phyloP scores from a whole-genome alignment of 495 filamentous ascomycete genomes.

The Evernia prunastri region DNA sequence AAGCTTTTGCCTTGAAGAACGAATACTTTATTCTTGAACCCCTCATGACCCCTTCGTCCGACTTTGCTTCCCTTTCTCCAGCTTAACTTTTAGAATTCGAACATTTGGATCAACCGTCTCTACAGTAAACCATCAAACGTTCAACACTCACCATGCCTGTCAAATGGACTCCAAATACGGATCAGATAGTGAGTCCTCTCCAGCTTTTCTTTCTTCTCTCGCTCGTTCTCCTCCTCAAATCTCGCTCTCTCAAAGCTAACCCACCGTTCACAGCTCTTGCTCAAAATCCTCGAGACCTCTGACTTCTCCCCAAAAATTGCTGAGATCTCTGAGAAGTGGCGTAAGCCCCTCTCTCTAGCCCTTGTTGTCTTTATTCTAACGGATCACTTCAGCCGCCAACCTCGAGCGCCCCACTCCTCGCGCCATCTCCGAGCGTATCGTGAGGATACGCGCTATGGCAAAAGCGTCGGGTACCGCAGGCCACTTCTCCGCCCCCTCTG shows the following conservation, averaged over 20 bases:
- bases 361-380: neutral
- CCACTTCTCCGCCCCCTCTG: conserved; percentile 10
- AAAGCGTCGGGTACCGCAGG: conserved; percentile 12
- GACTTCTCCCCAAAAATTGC: conserved; percentile 36
- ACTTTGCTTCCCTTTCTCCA: neutral
- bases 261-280: conserved; percentile 34
- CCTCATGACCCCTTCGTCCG: neutral
- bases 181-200: conserved; percentile 34
- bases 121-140: neutral
- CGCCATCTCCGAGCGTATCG: conserved; percentile 45
- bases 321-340: conserved; percentile 40
- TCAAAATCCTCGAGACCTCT: conserved; percentile 44
- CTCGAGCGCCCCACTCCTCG: conserved; percentile 38
- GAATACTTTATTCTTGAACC: neutral
- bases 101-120: neutral
- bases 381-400: conserved; percentile 21
- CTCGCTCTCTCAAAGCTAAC: neutral
- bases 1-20: neutral
- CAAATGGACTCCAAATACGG: conserved; percentile 37
- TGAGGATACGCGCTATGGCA: conserved; percentile 35
- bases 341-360: conserved; percentile 30
- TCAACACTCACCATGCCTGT: conserved; percentile 35
- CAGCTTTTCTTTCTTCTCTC: neutral
- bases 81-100: neutral
- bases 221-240: neutral